Evolutionary conservation across 1,284 basidiomycete genomes (phyloP).

Genomic region (Porphyrellus sp.): DNA sequence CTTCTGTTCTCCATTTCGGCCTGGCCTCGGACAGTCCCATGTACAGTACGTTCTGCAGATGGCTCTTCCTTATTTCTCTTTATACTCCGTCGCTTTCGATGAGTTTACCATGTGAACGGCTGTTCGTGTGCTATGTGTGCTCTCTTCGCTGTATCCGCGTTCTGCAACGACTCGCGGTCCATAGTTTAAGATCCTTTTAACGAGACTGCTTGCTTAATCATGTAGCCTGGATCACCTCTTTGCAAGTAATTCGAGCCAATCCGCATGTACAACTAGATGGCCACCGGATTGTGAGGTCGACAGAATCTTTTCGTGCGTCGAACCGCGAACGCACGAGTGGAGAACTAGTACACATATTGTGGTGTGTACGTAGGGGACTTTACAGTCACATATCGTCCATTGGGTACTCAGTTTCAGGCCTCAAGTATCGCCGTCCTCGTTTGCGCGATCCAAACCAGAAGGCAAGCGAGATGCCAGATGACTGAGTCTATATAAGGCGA

Average conservation of each 20-base stretch:
- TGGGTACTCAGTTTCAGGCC: too few relatives aligned
- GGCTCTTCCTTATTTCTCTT: constrained; percentile 36
- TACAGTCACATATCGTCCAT: too few relatives aligned
- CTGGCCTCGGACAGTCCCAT: constrained; percentile 17
- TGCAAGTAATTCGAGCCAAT: neutral
- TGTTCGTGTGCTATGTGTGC: constrained; percentile 12
- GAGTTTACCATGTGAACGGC: neutral
- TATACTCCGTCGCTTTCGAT: constrained; percentile 22
- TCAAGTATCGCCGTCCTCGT: neutral
- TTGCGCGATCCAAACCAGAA: neutral
- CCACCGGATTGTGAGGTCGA: too few relatives aligned
- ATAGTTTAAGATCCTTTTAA: constrained; percentile 22
- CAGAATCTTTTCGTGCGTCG: too few relatives aligned
- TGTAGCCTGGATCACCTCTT: constrained; percentile 7
- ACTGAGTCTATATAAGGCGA: neutral
- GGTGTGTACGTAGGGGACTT: too few relatives aligned
- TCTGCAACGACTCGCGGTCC: constrained; percentile 1
- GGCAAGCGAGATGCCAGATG: neutral
- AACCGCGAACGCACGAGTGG: too few relatives aligned
- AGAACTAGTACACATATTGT: too few relatives aligned
- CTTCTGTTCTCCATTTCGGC: neutral
- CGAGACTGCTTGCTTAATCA: constrained; percentile 20
- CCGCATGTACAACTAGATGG: neutral
- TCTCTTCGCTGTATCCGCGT: neutral
- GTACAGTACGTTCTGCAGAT: constrained; percentile 27